Evolutionary conservation across 768 basidiomycete species (phyloP).

Genomic region (Serendipita vermifera): DNA sequence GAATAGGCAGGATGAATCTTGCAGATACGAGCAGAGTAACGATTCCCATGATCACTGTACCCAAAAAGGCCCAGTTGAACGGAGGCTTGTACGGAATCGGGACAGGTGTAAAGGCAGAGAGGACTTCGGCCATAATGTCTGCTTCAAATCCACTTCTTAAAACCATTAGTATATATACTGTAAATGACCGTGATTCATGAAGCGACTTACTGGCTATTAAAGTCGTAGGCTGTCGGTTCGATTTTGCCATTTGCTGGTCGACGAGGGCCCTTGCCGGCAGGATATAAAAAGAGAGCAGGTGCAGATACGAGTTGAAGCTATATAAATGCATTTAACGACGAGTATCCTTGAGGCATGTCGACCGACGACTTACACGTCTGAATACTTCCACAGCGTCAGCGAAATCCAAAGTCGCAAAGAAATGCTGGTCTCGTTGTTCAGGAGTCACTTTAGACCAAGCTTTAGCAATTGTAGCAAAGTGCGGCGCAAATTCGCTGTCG

Average conservation of each 20-base stretch:
- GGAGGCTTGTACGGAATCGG: conserved; percentile 74
- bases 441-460: conserved; percentile 60
- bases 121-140: conserved; percentile 56
- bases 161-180: not conserved
- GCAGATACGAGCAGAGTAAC: conserved; percentile 39
- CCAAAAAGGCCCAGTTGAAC: conserved; percentile 52
- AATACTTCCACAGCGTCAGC: conserved; percentile 62
- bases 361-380: conserved; percentile 45
- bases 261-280: conserved; percentile 57
- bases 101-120: conserved; percentile 62
- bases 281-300: conserved; percentile 68
- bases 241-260: conserved; percentile 43
- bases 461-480: conserved; percentile 66
- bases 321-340: not conserved
- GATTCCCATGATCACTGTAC: conserved; percentile 32
- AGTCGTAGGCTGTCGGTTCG: conserved; percentile 59
- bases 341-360: not conserved
- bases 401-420: conserved; percentile 90
- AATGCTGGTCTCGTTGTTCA: conserved; percentile 61
- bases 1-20: conserved; percentile 49
- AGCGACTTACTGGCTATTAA: conserved; percentile 42
- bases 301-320: conserved; percentile 76
- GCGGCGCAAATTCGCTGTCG: conserved; percentile 69
- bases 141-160: conserved; percentile 67
- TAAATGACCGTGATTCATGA: not conserved